Base-by-base conservation (phyloP, 2,329 filamentous ascomycete genomes). In the Penicillium sp. region DNA sequence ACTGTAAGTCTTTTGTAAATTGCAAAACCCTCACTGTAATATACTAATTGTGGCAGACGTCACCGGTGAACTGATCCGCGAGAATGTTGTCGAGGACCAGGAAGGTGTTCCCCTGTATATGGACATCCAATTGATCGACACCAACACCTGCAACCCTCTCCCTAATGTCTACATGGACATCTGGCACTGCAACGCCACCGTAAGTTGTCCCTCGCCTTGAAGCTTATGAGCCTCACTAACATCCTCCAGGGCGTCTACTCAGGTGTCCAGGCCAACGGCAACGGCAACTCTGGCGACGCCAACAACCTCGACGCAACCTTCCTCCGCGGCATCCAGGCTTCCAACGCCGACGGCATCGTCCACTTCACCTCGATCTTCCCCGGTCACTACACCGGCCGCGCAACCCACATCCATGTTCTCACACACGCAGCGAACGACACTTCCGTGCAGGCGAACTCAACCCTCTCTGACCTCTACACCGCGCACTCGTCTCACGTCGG, bases 401-500 rank as follows among this genome's bases (percentile, higher is more conserved):
- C 68, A 6, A 67, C 65, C n/a, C 70, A 72, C 47, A 70, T 72
- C 38, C 70, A 71, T 49, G 61, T 74, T 7, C 59, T 72, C 31
- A 65, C 69, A 9, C 70, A 73, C 61, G 47, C 62, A 1, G 53
- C 52, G 45, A 66, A 67, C 48, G 59, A 62, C 26, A 68, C 67
- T 9, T 67, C 65, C 10, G 63, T 75, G 6, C 71, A 76, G 42
- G 59, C 73, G 43, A 83, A 79, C 63, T 80, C 79, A 49, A 81
- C 81, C 52, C 76, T 82, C 56, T 68, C 70, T 38, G 79, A 76
- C 54, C 74, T 75, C 15, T 69, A 67, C 53, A 62, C 57, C 13
- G 21, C 68, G 12, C 74, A 70, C 46, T 76, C 81, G 52, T 78
- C 80, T 7, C 84, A 87, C 70, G 76, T 86, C 36, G 84, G 85